A percentile compares a stretch with the other conserved stretches of the same genome.
Evolutionary conservation across 2,329 filamentous ascomycete genomes (phyloP).

Genomic region (Ophiocordyceps camponoti-saundersi): DNA sequence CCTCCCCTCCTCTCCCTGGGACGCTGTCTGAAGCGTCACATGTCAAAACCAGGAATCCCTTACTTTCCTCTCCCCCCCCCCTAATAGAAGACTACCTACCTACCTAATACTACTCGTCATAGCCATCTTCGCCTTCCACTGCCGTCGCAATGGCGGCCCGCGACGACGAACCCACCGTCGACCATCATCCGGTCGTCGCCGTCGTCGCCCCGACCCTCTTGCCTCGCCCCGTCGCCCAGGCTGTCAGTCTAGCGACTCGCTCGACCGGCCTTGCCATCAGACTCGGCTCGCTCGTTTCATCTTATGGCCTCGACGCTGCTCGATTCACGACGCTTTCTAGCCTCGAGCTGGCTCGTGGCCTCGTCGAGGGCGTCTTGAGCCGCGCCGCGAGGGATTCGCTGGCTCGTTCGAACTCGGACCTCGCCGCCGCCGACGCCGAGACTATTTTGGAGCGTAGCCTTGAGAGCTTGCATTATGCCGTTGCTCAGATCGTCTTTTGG

Average conservation of each 20-base stretch:
- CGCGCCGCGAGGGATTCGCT: slow-evolving; percentile 33
- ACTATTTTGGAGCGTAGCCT: slow-evolving; percentile 38
- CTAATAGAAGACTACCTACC: too few relatives aligned
- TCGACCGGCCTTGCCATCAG: slow-evolving; percentile 41
- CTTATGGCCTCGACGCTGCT: slow-evolving; percentile 34
- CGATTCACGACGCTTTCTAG: slow-evolving; percentile 39
- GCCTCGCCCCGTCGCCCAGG: slow-evolving; percentile 37
- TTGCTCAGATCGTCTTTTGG: slow-evolving; percentile 43
- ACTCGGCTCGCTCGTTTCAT: slow-evolving; percentile 31
- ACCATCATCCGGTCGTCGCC: slow-evolving; percentile 2
- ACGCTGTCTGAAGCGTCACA: too few relatives aligned
- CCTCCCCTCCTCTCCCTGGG: too few relatives aligned
- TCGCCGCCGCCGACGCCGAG: slow-evolving; percentile 35
- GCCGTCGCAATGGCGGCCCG: background rate
- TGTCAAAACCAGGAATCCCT: too few relatives aligned
- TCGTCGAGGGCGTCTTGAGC: slow-evolving; percentile 36
- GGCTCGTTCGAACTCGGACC: slow-evolving; percentile 24
- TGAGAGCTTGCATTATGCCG: slow-evolving; percentile 36
- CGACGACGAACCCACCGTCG: slow-evolving; percentile 2
- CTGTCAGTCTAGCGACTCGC: slow-evolving; percentile 41
- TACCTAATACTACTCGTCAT: too few relatives aligned
- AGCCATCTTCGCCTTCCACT: too few relatives aligned
- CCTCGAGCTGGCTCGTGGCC: slow-evolving; percentile 35
- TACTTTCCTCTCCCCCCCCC: too few relatives aligned
- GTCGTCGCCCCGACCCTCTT: slow-evolving; percentile 30